Conservation (phyloP, 129 eudicot genomes). For the Pittosporum tobira region DNA sequence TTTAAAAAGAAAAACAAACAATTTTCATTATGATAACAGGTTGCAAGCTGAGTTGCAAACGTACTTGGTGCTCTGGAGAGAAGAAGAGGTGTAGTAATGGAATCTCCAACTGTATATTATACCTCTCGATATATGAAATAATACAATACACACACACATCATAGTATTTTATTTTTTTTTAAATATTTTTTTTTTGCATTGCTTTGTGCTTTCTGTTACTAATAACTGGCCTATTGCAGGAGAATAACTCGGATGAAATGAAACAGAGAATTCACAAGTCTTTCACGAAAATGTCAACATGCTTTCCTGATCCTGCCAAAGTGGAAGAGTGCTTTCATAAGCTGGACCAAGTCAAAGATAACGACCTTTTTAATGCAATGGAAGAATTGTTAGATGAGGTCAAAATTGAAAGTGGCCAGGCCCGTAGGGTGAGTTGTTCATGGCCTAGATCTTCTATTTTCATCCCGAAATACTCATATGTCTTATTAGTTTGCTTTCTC, state of each 20-base stretch:
- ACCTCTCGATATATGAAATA: not conserved
- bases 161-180: not conserved
- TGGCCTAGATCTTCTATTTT: not conserved
- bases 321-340: slow-evolving; percentile 62
- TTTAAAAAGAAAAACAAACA: too few species aligned
- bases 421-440: slow-evolving; percentile 33
- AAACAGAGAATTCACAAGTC: slow-evolving; percentile 31
- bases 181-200: not conserved
- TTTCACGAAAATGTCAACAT: slow-evolving; percentile 58
- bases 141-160: not conserved
- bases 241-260: slow-evolving; percentile 29
- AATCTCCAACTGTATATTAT: not conserved
- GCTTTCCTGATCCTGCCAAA: slow-evolving; percentile 59
- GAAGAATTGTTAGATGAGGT: slow-evolving; percentile 41
- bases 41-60: slow-evolving; percentile 57
- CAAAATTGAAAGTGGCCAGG: slow-evolving; percentile 27
- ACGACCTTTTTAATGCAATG: slow-evolving; percentile 27
- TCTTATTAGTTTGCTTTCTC: not conserved
- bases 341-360: slow-evolving; percentile 48
- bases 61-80: slow-evolving; percentile 49
- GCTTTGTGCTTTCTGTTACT: not conserved
- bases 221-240: too few species aligned
- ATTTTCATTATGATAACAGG: slow-evolving; percentile 36
- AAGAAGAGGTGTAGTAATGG: slow-evolving; percentile 38
- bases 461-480: not conserved